Evolutionary conservation across 2,329 filamentous ascomycete genomes (phyloP), one percentile per base, ranked within the genome.

Genomic region (Pestalotiopsis sp.): DNA sequence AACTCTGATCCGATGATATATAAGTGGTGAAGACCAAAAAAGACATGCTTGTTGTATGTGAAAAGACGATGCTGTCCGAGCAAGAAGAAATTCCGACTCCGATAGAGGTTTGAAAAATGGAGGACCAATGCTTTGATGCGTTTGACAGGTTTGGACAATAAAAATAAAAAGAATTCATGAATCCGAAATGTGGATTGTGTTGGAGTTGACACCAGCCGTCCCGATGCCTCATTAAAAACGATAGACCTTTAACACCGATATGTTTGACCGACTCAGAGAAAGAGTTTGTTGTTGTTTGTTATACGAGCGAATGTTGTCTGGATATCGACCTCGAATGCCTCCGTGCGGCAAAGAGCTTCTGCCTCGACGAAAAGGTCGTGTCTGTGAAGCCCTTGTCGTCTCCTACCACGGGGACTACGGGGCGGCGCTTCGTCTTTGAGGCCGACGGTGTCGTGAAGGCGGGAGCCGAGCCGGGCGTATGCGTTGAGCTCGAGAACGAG

Each of bases 341-440:
- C 59, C 59, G 25, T 36, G 59, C 59, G 14, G 59, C 59, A n/a
- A 73, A 68, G 2, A 70, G 52, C 66, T 73, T 75, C 66, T 75
- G 73, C 40, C 72, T 66, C 7, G 73, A 73, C 52, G 73, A 72
- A 62, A 75, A 75, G 12, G 73, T 75, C 65, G 70, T 73, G 56
- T 74, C 72, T 40, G 69, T 71, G 66, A 74, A 75, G 6, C 73
- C 73, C 31, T 65, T 69, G 27, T 59, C 31, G 31, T 36, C n/a
- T 12, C 73, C 72, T 25, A 74, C 45, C 17, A 52, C 17, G n/a
- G 45, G 45, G 17, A 52, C 45, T 20, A 52, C n/a, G 4, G 45
- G 45, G 14, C 45, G 45, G 6, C 73, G 73, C 63, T 36, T 70
- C 45, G 66, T 69, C 59, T 73, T 71, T 2, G 72, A 71, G 6